A percentile compares a stretch with the other conserved stretches of the same genome.
phyloP scores from a whole-genome alignment of 2,329 filamentous ascomycete genomes.

The Dactylellina sp. region DNA sequence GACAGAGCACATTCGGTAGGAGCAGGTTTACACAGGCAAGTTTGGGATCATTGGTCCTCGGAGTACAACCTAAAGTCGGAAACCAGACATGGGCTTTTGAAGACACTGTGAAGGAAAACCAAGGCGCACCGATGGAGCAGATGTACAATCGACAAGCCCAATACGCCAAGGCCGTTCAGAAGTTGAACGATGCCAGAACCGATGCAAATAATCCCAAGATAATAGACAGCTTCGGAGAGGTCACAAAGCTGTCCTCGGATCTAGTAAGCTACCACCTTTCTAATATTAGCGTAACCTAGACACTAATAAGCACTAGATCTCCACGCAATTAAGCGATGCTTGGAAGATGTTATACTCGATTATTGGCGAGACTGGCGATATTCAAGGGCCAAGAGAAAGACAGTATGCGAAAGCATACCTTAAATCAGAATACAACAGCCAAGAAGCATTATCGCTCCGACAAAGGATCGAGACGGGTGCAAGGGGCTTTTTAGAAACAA shows the following conservation, averaged over 20 bases:
- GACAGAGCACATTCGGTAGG: conserved; percentile 58
- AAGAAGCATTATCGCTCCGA: conserved; percentile 59
- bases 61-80: conserved; percentile 40
- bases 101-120: conserved; percentile 54
- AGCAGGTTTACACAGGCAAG: conserved; percentile 52
- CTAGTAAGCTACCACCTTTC: conserved; percentile 53
- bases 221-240: conserved; percentile 59
- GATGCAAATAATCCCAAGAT: conserved; percentile 56
- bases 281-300: no score
- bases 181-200: conserved; percentile 60
- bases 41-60: conserved; percentile 52
- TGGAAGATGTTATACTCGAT: conserved; percentile 60
- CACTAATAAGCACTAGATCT: conserved; percentile 57
- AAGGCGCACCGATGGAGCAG: conserved; percentile 54
- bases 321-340: conserved; percentile 60
- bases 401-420: conserved; percentile 59
- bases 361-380: conserved; percentile 58
- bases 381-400: conserved; percentile 58
- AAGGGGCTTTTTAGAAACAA: conserved; percentile 59
- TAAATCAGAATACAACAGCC: conserved; percentile 57
- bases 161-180: conserved; percentile 58
- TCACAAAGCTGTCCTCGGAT: conserved; percentile 59
- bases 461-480: conserved; percentile 60
- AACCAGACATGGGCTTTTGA: conserved; percentile 55
- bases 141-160: conserved; percentile 58